Base-by-base conservation (phyloP, 1,139 yeast genomes). In the Yamadazyma atmosphaerica region DNA sequence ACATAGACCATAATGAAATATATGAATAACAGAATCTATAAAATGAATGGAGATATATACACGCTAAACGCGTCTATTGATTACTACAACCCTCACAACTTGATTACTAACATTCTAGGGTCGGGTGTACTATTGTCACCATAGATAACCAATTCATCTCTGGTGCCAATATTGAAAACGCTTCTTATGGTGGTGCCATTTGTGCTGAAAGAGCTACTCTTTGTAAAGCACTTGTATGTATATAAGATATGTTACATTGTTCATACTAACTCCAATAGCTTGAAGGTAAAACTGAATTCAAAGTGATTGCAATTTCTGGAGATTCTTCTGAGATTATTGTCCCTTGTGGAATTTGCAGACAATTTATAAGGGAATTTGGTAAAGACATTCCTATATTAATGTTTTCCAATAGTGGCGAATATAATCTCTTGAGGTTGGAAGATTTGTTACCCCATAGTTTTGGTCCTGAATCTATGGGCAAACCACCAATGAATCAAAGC, bases 261-360 rank as follows among this genome's bases (percentile, higher is more conserved):
- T n/a, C n/a, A n/a, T 30, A 46, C 47, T 45, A 36, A 39, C 23
- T n/a, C 23, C 40, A 11, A 9, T 40, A 60, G 67, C 68, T 72
- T 53, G 61, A 63, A 42, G 77, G 86, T 30, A 60, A 73, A 51
- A 60, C 51, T 8, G 37, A 50, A 23, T 78, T 81, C 57, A 69
- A 64, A 44, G 86, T 85, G 3, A 73, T 89, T 41, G 96, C 89
- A 2, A 81, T 88, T 18, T 68, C 86, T 4, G 76, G 88, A 23
- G 92, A 86, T 52, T 59, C 77, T 17, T 65, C 63, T 0, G 73
- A 72, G 10, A 72, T 82, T 18, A 81, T 86, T 13, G 73, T 90
- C 8, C 98, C 98, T 0, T 92, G 98, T 60, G 98, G 98, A 3
- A 83, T 92, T 32, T 92, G 98, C 54, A 72, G 98, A 41, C 98